Evolutionary conservation across 148 eudicot genomes (phyloP).

Genomic region (Beta vulgaris): DNA sequence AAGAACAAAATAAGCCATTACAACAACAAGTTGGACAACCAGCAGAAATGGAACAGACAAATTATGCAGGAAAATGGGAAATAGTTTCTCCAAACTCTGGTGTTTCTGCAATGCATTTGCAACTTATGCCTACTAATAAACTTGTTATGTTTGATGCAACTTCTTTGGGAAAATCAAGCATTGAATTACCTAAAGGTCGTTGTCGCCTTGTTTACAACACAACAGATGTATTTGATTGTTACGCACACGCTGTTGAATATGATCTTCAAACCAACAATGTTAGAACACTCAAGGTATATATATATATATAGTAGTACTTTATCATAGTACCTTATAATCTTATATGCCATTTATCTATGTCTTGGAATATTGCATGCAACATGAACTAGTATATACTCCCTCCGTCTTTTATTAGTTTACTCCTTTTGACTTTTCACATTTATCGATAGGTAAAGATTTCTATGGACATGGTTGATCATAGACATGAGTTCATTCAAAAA

Average conservation of each 20-base stretch:
- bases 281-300: conserved; percentile 54
- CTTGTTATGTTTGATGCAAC: conserved; percentile 61
- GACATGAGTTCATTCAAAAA: no score
- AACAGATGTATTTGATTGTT: conserved; percentile 44
- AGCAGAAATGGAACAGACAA: conserved; percentile 20
- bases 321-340: no score
- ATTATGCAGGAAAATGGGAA: conserved; percentile 47
- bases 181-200: conserved; percentile 21
- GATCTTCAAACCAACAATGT: conserved; percentile 37
- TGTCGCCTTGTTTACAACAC: conserved; percentile 27
- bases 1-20: background rate
- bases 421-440: no score
- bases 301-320: background rate
- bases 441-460: no score
- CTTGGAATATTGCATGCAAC: no score
- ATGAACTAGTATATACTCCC: no score
- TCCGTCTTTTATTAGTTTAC: no score
- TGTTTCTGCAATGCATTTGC: conserved; percentile 82
- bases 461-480: no score
- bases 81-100: conserved; percentile 38
- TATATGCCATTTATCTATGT: no score
- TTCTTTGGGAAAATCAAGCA: conserved; percentile 48
- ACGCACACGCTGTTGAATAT: conserved; percentile 60
- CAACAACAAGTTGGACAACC: background rate
- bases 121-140: conserved; percentile 69